Base-by-base conservation (phyloP, 495 filamentous ascomycete species). In the Evernia prunastri region DNA sequence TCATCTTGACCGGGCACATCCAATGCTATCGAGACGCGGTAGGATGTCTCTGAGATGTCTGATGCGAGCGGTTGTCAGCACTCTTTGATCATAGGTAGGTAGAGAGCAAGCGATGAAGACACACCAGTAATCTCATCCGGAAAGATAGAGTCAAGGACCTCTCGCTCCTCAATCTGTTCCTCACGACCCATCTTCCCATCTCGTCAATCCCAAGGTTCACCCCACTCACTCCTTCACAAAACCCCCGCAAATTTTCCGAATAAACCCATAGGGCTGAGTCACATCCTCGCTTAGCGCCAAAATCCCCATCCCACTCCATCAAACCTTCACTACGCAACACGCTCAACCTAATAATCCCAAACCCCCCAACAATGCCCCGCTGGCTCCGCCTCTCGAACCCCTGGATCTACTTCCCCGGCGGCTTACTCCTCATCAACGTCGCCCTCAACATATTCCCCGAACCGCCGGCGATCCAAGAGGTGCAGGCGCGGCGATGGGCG, bases 111-210 rank as follows among this genome's bases (percentile, higher is more conserved):
- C 35, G 17, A 40, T 23, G 23, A 36, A 59, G 23, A 66, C 77
- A 20, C 40, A 95, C 92, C 89, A 82, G 87, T 90, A 58, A 97
- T 96, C 74, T 99, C 95, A 42, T 99, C 95, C 17, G 95, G 92
- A 71, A 96, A 99, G 69, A 99, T 99, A 61, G 92, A 96, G 71
- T 93, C 91, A 67, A 98, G 89, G 61, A 98, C 92, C 74, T 97
- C 94, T 68, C 93, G 88, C 80, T 98, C 94, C 78, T 98, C 92
- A 59, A 84, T 77, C 75, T 98, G 94, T 63, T 98, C 94, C 78
- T 98, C 94, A 70, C 82, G 84, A 33, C 93, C 92, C 94, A 97
- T 97, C 13, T 67, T 85, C 75, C 65, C 68, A 67, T 65, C 23
- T 58, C 53, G 18, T 40, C 36, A 54, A 33, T 20, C 20, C 11